These are phyloP conservation scores for Podospora fimiseda DNA, from an alignment of 495 filamentous ascomycete genomes.

Conservation along the genomic window DNA sequence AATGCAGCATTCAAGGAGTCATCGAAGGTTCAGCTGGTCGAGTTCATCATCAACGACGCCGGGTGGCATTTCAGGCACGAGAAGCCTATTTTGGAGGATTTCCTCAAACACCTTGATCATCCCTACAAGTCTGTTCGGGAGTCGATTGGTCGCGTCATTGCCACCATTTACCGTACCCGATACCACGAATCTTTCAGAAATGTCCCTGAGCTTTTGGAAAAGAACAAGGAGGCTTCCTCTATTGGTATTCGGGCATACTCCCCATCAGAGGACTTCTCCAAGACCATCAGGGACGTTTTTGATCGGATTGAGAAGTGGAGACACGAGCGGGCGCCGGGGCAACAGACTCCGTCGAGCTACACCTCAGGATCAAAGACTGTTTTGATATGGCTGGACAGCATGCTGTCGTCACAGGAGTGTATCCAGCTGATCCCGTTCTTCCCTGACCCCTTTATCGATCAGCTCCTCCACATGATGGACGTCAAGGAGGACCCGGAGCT, in stretches of 20 bases:
- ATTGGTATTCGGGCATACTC: constrained; percentile 80
- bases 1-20: constrained; percentile 99
- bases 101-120: constrained; percentile 86
- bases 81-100: constrained; percentile 81
- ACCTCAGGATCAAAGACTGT: constrained; percentile 96
- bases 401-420: constrained; percentile 86
- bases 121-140: constrained; percentile 96
- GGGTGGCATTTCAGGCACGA: constrained; percentile 97
- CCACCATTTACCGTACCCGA: constrained; percentile 77
- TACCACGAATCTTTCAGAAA: constrained; percentile 89
- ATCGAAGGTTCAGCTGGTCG: constrained; percentile 86
- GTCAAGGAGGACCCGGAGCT: constrained; percentile 97
- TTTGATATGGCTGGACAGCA: constrained; percentile 88
- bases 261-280: constrained; percentile 66
- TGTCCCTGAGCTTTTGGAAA: constrained; percentile 64
- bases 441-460: constrained; percentile 77
- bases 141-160: constrained; percentile 84
- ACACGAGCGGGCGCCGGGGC: constrained; percentile 72
- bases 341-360: constrained; percentile 89
- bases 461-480: constrained; percentile 99
- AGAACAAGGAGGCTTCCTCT: constrained; percentile 71
- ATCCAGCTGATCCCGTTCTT: constrained; percentile 88
- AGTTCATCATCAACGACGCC: constrained; percentile 77
- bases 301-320: constrained; percentile 80
- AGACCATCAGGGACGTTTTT: constrained; percentile 71